Conservation (phyloP, 305 asterid species). For the Solanum aculeatissimum region DNA sequence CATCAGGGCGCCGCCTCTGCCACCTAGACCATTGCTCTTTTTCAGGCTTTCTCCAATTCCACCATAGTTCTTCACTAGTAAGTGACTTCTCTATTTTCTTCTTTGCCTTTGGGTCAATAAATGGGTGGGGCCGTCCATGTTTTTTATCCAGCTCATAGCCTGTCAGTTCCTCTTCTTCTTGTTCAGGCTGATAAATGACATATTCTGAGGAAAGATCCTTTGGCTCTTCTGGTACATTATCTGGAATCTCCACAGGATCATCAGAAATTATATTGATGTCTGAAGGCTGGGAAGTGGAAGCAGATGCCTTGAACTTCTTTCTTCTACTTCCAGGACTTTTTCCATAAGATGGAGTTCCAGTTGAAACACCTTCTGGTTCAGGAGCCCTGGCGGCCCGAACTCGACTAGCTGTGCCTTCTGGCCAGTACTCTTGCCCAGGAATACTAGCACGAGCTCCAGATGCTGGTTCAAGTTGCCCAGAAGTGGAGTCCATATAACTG, state of each 20-base stretch:
- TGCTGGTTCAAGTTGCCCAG: slow-evolving; percentile 93
- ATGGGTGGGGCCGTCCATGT: slow-evolving; percentile 77
- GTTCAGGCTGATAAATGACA: slow-evolving; percentile 63
- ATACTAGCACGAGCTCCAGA: slow-evolving; percentile 97
- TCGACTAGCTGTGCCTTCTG: slow-evolving; percentile 85
- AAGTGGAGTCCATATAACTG: slow-evolving; percentile 81
- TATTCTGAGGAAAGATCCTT: slow-evolving; percentile 40
- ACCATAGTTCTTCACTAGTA: slow-evolving; percentile 92
- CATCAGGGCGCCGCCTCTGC: slow-evolving; percentile 96
- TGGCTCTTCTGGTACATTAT: slow-evolving; percentile 39
- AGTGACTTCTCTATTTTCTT: slow-evolving; percentile 54
- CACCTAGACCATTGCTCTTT: slow-evolving; percentile 98
- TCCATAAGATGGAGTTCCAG: slow-evolving; percentile 80
- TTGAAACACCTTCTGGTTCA: slow-evolving; percentile 64
- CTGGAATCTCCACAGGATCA: slow-evolving; percentile 30
- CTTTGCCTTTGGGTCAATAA: slow-evolving; percentile 69
- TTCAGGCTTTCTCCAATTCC: slow-evolving; percentile 97
- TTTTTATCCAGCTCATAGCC: slow-evolving; percentile 73
- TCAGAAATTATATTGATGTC: slow-evolving; percentile 20
- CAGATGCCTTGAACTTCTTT: slow-evolving; percentile 43
- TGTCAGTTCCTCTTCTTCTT: slow-evolving; percentile 42
- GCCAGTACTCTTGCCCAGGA: slow-evolving; percentile 86
- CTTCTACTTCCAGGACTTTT: slow-evolving; percentile 91
- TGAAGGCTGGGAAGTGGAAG: slow-evolving; percentile 30
- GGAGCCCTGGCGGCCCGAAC: slow-evolving; percentile 89